phyloP scores from a whole-genome alignment of 768 basidiomycete species.

The Cantharellus anzutake region DNA sequence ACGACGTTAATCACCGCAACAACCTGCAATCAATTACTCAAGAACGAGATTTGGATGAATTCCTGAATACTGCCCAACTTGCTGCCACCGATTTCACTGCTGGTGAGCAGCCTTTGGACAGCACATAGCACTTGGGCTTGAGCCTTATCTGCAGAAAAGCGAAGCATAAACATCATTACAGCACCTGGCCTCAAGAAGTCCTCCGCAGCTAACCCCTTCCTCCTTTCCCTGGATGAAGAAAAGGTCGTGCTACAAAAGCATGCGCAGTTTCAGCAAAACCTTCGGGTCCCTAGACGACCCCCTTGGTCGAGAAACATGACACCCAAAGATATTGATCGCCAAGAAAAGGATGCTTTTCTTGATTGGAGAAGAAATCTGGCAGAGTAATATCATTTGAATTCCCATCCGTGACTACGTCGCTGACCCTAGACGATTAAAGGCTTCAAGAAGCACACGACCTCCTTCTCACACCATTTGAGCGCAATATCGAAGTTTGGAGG shows the following conservation, averaged over 20 bases:
- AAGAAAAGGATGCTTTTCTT: conserved; percentile 79
- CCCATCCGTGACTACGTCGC: background rate
- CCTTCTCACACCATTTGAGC: conserved; percentile 90
- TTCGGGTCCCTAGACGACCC: conserved; percentile 79
- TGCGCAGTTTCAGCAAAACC: conserved; percentile 43
- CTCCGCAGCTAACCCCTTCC: conserved; percentile 58
- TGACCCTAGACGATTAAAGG: conserved; percentile 21
- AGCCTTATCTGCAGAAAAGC: conserved; percentile 27
- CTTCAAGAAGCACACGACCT: conserved; percentile 75
- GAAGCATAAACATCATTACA: conserved; percentile 63
- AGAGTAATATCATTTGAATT: conserved; percentile 28
- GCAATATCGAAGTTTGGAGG: conserved; percentile 95
- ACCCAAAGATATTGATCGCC: conserved; percentile 57
- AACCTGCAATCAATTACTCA: conserved; percentile 86
- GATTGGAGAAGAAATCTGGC: conserved; percentile 88
- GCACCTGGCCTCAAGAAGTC: conserved; percentile 20
- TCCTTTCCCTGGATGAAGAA: conserved; percentile 72
- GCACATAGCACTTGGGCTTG: background rate
- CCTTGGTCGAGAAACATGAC: conserved; percentile 75
- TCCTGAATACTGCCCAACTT: conserved; percentile 82
- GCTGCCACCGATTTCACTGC: conserved; percentile 94
- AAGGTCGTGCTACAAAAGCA: conserved; percentile 54
- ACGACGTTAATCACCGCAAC: conserved; percentile 46
- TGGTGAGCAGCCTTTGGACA: conserved; percentile 29
- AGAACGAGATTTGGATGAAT: conserved; percentile 89